Percentiles rank a stretch among this genome's conserved stretches.
These are phyloP conservation scores for Silene coronaria DNA, from an alignment of 179 eudicot species.

Conservation along the genomic window DNA sequence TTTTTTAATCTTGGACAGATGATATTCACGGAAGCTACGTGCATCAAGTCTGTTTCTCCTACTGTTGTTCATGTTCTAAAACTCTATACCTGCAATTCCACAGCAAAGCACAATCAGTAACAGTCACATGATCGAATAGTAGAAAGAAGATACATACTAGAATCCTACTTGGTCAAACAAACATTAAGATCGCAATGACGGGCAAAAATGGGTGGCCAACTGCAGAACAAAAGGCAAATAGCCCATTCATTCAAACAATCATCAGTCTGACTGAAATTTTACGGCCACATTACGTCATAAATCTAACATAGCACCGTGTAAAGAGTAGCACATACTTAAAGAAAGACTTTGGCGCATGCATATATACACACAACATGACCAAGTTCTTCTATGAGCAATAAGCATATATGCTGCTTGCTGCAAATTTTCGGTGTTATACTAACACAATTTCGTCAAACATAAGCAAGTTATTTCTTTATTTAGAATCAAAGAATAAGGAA, in stretches of 20 bases:
- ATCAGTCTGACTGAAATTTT: no score
- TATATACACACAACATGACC: background rate
- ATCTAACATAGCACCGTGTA: background rate
- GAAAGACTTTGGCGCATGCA: background rate
- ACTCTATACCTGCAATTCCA: background rate
- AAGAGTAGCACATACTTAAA: background rate
- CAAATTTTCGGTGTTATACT: no score
- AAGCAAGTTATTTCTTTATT: background rate
- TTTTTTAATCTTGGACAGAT: conserved; percentile 18
- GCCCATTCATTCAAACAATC: no score
- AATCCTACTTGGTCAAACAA: background rate
- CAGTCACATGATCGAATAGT: background rate
- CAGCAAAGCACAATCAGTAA: background rate
- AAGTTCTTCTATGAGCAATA: no score
- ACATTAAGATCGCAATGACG: background rate
- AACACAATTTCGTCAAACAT: no score
- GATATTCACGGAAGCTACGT: conserved; percentile 25
- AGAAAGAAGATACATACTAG: background rate
- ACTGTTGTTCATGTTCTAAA: background rate
- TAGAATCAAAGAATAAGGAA: background rate
- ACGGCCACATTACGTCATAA: background rate
- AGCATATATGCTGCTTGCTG: no score
- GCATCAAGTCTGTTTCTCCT: conserved; percentile 34
- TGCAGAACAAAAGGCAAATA: no score
- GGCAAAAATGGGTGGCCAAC: no score